Conservation (phyloP, 352 stramenopile species). For the Phytopythium delawarense region DNA sequence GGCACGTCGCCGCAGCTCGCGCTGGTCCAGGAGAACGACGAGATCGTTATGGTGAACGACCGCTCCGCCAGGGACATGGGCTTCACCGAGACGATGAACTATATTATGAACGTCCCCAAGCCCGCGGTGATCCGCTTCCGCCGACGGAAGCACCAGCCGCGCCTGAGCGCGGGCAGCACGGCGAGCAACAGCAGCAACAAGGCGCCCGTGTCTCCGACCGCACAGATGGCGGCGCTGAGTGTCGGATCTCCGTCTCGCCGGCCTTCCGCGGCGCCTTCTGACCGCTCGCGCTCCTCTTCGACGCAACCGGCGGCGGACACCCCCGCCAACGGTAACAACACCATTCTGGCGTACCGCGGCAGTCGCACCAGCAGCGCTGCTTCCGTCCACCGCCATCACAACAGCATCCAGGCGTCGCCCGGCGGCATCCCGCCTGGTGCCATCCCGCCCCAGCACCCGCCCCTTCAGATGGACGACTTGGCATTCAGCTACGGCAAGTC, state of each 20-base stretch:
- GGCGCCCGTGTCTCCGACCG: constrained; percentile 12
- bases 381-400: constrained; percentile 14
- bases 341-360: constrained; percentile 25
- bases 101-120: constrained; percentile 84
- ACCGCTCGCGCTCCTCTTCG: constrained; percentile 10
- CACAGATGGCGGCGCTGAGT: constrained; percentile 21
- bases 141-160: constrained; percentile 9
- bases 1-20: constrained; percentile 65
- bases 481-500: constrained; percentile 19
- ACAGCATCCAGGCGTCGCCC: constrained; percentile 4
- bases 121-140: constrained; percentile 74
- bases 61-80: constrained; percentile 37
- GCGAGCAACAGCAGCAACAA: constrained; percentile 13
- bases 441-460: constrained; percentile 15
- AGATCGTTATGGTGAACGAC: constrained; percentile 83
- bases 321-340: background rate
- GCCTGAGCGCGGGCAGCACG: constrained; percentile 5
- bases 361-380: constrained; percentile 24
- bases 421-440: constrained; percentile 14
- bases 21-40: constrained; percentile 69
- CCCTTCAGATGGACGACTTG: constrained; percentile 24
- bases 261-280: constrained; percentile 4
- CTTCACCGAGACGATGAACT: constrained; percentile 80
- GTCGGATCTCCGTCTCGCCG: constrained; percentile 11
- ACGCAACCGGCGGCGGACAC: background rate